phyloP scores from a whole-genome alignment of 495 filamentous ascomycete genomes.

The Trichocladium uniseriatum region DNA sequence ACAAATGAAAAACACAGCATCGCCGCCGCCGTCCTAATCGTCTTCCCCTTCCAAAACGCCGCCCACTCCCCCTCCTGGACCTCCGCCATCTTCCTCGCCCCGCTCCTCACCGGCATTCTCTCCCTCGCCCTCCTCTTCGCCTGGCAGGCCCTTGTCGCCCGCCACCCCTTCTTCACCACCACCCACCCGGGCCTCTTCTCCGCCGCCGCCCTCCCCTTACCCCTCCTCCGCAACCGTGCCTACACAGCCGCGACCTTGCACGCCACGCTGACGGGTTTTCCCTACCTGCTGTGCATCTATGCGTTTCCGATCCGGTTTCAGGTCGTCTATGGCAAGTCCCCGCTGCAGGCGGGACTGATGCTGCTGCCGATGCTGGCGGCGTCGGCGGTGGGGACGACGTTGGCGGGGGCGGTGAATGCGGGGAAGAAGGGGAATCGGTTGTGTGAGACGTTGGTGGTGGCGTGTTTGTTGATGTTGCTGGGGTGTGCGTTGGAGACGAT shows the following conservation, averaged over 20 bases:
- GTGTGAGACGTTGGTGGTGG: conserved; percentile 30
- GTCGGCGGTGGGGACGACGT: conserved; percentile 37
- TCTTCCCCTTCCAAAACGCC: conserved; percentile 52
- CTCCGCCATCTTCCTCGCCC: conserved; percentile 34
- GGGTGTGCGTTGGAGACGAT: conserved; percentile 34
- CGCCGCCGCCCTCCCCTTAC: conserved; percentile 18
- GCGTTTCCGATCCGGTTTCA: conserved; percentile 52
- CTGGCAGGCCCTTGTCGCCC: conserved; percentile 33
- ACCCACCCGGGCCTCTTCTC: not conserved
- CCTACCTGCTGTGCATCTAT: conserved; percentile 46
- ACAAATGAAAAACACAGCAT: conserved; percentile 23
- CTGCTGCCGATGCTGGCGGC: conserved; percentile 48
- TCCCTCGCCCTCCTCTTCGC: conserved; percentile 35
- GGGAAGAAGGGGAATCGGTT: conserved; percentile 18
- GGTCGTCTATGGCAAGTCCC: conserved; percentile 41
- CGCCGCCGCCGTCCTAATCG: conserved; percentile 45
- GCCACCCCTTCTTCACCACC: not conserved
- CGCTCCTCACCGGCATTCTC: conserved; percentile 33
- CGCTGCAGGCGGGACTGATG: conserved; percentile 46
- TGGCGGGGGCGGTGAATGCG: conserved; percentile 32
- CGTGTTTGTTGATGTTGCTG: conserved; percentile 27
- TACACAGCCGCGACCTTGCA: conserved; percentile 30
- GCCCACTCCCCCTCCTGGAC: conserved; percentile 32
- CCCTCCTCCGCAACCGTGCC: conserved; percentile 22
- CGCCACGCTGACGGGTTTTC: conserved; percentile 45